phyloP scores from a whole-genome alignment of 1,139 yeast genomes.

The Pneumocystis carinii region DNA sequence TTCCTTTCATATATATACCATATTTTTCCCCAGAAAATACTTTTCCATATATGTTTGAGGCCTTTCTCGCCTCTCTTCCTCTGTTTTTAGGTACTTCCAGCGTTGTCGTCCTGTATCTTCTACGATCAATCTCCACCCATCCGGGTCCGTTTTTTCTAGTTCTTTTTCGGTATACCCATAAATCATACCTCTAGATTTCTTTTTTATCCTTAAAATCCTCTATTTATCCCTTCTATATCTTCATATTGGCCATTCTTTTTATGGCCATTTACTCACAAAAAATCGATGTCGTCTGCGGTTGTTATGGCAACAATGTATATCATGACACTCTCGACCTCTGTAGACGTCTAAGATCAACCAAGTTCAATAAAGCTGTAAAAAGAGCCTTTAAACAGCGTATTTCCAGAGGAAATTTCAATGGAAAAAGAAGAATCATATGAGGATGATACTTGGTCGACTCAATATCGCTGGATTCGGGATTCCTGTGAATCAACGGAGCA shows the following conservation, averaged over 20 bases:
- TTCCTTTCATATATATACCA: constrained; percentile 14
- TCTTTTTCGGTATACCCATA: not conserved
- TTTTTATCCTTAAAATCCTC: not conserved
- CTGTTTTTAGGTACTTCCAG: constrained; percentile 55
- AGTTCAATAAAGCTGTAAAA: not conserved
- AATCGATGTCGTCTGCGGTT: not conserved
- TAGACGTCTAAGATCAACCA: not conserved
- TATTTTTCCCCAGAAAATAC: constrained; percentile 15
- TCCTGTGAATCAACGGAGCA: not conserved
- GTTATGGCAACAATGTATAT: not conserved
- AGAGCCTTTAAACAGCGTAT: not conserved
- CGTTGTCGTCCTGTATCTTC: constrained; percentile 51
- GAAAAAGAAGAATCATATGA: not conserved
- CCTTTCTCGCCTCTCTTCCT: constrained; percentile 22
- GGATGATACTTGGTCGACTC: not conserved
- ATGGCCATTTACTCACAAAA: not conserved
- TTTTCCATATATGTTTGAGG: constrained; percentile 33
- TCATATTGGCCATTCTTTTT: not conserved
- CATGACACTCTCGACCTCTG: not conserved
- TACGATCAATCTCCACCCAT: constrained; percentile 53
- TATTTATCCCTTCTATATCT: not conserved
- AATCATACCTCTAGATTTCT: not conserved
- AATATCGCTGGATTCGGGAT: not conserved
- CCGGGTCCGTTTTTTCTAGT: constrained; percentile 50
- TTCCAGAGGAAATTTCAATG: not conserved